phyloP scores from a whole-genome alignment of 2,329 filamentous ascomycete genomes.

The Eurotiales sp. region DNA sequence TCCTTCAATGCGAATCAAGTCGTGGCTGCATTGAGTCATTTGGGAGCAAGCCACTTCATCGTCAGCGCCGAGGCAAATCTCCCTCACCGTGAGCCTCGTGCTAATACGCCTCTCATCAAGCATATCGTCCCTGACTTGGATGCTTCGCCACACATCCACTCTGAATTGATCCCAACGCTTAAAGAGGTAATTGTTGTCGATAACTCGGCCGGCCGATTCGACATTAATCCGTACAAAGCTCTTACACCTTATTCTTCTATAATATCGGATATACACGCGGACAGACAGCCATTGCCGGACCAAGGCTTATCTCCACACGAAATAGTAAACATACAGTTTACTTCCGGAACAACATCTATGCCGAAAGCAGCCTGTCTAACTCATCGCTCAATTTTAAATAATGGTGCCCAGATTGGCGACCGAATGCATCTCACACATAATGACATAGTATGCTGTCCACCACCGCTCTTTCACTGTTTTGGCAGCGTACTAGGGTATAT shows the following conservation, averaged over 20 bases:
- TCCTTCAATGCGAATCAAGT: constrained; percentile 80
- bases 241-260: constrained; percentile 48
- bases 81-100: constrained; percentile 59
- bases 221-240: constrained; percentile 40
- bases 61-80: constrained; percentile 86
- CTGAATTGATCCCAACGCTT: constrained; percentile 64
- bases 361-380: constrained; percentile 90
- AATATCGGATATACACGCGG: constrained; percentile 40
- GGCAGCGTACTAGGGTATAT: constrained; percentile 91
- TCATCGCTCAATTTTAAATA: constrained; percentile 86
- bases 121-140: constrained; percentile 50
- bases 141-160: constrained; percentile 43
- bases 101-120: constrained; percentile 56
- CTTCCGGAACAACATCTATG: constrained; percentile 84
- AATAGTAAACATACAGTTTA: constrained; percentile 93
- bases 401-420: constrained; percentile 77
- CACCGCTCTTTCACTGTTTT: constrained; percentile 67
- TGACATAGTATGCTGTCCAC: constrained; percentile 67
- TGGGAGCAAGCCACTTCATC: constrained; percentile 69
- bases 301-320: constrained; percentile 58
- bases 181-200: constrained; percentile 71
- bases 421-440: constrained; percentile 73
- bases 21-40: constrained; percentile 69
- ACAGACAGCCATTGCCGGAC: constrained; percentile 41
- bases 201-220: constrained; percentile 61